Conservation (phyloP, 164 flowering plant species). For the Brasenia schreberi region DNA sequence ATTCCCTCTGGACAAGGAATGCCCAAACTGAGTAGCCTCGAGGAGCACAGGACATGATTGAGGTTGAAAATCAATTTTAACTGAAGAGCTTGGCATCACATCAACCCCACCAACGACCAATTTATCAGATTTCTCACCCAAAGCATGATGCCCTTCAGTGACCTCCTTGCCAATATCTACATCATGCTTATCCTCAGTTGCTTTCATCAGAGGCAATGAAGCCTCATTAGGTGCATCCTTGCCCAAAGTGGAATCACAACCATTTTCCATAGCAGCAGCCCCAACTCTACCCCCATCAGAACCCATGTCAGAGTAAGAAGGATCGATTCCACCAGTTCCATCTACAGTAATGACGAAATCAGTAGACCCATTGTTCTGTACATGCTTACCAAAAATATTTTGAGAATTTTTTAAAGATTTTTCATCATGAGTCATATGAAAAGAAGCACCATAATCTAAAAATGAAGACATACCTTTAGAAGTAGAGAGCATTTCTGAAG, state of each 20-base stretch:
- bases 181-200: background rate
- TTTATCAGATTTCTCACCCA: background rate
- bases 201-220: background rate
- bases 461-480: too few species aligned
- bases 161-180: background rate
- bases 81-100: too few species aligned
- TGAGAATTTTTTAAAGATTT: too few species aligned
- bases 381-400: too few species aligned
- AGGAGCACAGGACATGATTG: background rate
- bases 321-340: background rate
- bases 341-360: background rate
- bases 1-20: background rate
- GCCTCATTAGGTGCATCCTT: slow-evolving; percentile 16
- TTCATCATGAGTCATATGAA: too few species aligned
- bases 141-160: background rate
- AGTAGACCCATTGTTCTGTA: background rate
- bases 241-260: slow-evolving; percentile 6
- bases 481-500: too few species aligned
- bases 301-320: background rate
- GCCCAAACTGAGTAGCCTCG: background rate
- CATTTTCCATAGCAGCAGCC: too few species aligned
- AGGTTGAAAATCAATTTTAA: background rate
- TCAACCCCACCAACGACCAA: background rate
- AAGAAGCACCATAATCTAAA: too few species aligned
- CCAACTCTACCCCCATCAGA: too few species aligned